Conservation (phyloP, 2,329 filamentous ascomycete genomes). For the Aspergillus transmontanensis region DNA sequence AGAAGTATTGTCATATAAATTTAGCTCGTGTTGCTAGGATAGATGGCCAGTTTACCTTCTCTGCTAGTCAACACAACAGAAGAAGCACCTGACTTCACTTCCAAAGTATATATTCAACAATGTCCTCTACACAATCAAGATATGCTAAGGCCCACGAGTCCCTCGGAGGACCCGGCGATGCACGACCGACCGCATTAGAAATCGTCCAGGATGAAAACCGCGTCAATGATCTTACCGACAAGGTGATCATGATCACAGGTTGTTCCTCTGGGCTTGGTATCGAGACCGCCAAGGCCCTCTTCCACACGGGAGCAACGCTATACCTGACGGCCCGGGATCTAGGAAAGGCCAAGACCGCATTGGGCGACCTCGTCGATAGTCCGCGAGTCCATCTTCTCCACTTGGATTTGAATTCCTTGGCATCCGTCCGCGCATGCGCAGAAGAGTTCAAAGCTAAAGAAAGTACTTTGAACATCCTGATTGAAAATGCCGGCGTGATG, state of each 20-base stretch:
- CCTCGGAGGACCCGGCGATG: constrained; percentile 22
- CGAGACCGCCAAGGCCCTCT: constrained; percentile 48
- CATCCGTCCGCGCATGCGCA: constrained; percentile 2
- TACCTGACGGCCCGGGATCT: constrained; percentile 40
- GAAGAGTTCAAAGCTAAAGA: constrained; percentile 11
- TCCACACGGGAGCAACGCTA: constrained; percentile 35
- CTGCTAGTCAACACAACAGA: background rate
- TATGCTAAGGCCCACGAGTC: background rate
- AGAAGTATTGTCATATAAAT: background rate
- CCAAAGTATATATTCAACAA: background rate
- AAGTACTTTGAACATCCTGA: constrained; percentile 28
- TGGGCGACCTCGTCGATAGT: constrained; percentile 20
- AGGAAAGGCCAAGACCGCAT: constrained; percentile 32
- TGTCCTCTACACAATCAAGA: background rate
- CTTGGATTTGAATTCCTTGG: constrained; percentile 8
- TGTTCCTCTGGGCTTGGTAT: constrained; percentile 44
- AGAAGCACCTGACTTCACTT: background rate
- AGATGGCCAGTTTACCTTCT: background rate
- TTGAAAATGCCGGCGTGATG: constrained; percentile 53
- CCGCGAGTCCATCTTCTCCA: constrained; percentile 20
- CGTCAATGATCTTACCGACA: constrained; percentile 15
- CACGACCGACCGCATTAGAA: constrained; percentile 42
- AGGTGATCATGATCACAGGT: constrained; percentile 18
- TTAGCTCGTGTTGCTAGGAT: background rate
- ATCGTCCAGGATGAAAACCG: constrained; percentile 25